Percentiles rank a stretch among this genome's conserved stretches.
Conservation (phyloP, 129 eudicot species). For the Centrapalus pauciflorus region DNA sequence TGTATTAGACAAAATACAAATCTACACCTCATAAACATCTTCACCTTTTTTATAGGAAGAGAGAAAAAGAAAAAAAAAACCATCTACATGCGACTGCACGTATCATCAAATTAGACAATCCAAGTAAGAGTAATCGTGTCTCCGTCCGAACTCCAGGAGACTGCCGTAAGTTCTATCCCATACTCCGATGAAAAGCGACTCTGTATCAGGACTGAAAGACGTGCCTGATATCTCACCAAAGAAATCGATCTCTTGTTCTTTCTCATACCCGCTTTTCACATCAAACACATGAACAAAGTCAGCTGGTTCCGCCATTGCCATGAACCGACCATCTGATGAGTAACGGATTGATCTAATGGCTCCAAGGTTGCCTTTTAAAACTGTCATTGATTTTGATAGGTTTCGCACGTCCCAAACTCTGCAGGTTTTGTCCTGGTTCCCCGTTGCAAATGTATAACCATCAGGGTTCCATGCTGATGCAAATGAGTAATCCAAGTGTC, state of each 20-base stretch:
- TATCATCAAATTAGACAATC: conserved; percentile 50
- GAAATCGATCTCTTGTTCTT: conserved; percentile 85
- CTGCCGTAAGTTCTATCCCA: conserved; percentile 94
- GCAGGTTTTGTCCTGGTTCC: conserved; percentile 89
- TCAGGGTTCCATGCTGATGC: conserved; percentile 94
- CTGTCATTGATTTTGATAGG: conserved; percentile 48
- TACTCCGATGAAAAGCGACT: conserved; percentile 72
- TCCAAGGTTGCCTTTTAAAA: conserved; percentile 70
- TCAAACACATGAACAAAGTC: conserved; percentile 87
- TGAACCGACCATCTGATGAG: conserved; percentile 72
- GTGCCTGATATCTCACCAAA: conserved; percentile 91
- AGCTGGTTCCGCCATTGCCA: conserved; percentile 97
- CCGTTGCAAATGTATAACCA: conserved; percentile 68
- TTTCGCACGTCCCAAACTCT: conserved; percentile 75
- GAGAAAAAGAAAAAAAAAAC: not conserved
- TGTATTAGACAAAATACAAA: not conserved
- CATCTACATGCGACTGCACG: too few species aligned
- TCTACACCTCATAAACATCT: not conserved
- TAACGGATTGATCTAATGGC: conserved; percentile 83
- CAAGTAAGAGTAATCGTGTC: conserved; percentile 49
- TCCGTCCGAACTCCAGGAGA: conserved; percentile 71
- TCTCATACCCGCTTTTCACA: conserved; percentile 65
- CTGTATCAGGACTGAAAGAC: conserved; percentile 82
- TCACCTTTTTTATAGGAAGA: not conserved
- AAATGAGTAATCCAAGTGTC: conserved; percentile 79